Conservation (phyloP, 2,329 filamentous ascomycete genomes). For the Chaetomium globosum region DNA sequence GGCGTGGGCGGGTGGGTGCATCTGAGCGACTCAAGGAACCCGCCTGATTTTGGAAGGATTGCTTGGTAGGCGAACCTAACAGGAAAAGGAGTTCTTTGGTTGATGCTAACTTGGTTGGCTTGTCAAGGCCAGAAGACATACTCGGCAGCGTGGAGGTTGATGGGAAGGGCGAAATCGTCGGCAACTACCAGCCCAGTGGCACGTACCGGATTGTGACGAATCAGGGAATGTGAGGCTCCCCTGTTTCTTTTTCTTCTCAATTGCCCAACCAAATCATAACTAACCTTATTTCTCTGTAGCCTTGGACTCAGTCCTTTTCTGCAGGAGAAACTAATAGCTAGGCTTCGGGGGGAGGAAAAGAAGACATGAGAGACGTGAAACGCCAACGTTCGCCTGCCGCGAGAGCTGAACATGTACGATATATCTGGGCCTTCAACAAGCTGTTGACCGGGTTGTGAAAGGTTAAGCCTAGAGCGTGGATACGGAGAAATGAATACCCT, state of each 20-base stretch:
- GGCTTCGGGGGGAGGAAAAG: conserved; percentile 55
- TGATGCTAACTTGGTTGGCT: conserved; percentile 3
- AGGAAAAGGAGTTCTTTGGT: rapidly evolving
- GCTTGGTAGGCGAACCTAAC: conserved; percentile 50
- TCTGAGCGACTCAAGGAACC: conserved; percentile 64
- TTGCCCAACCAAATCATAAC: background rate
- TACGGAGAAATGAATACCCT: background rate
- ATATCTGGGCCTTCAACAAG: background rate
- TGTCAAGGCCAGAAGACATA: conserved; percentile 63
- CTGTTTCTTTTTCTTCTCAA: background rate
- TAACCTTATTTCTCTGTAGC: conserved; percentile 40
- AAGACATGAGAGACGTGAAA: conserved; percentile 34
- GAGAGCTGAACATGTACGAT: background rate
- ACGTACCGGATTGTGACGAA: conserved; percentile 64
- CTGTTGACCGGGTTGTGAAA: background rate
- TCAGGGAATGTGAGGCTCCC: conserved; percentile 62
- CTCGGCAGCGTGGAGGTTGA: conserved; percentile 69
- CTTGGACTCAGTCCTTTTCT: conserved; percentile 60
- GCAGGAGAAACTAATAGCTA: conserved; percentile 56
- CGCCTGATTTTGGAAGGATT: conserved; percentile 68
- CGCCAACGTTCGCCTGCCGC: background rate
- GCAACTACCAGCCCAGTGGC: conserved; percentile 61
- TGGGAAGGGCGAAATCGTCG: conserved; percentile 58
- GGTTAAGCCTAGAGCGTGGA: background rate
- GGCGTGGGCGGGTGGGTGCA: conserved; percentile 66